phyloP scores from a whole-genome alignment of 208 protist species.

The Trypanosoma platydactyli region DNA sequence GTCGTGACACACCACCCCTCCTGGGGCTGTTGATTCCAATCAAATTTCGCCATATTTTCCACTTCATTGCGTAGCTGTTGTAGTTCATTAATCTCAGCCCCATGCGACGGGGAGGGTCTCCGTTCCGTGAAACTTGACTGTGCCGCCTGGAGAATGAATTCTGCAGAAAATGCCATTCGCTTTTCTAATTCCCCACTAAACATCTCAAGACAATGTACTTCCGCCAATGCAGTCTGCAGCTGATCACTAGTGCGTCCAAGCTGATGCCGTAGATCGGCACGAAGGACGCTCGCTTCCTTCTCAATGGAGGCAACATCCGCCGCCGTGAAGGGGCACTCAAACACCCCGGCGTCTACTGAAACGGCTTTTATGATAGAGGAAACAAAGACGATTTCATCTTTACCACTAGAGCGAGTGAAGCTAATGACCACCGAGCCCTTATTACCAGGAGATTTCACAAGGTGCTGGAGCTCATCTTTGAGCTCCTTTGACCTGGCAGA shows the following conservation, averaged over 20 bases:
- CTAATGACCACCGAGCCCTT: not conserved
- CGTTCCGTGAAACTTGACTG: not conserved
- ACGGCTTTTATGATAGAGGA: constrained; percentile 22
- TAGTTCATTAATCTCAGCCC: not conserved
- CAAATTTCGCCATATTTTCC: not conserved
- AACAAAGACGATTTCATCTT: constrained; percentile 16
- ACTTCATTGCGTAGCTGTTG: constrained; percentile 8
- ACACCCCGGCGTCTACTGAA: constrained; percentile 5
- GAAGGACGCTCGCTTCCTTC: not conserved
- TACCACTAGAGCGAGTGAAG: constrained; percentile 1
- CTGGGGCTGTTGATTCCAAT: constrained; percentile 6
- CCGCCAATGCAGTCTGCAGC: not conserved
- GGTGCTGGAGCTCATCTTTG: constrained; percentile 13
- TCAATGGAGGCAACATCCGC: constrained; percentile 18
- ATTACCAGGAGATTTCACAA: not conserved
- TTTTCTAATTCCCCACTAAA: constrained; percentile 22
- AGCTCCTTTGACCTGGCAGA: constrained; percentile 15
- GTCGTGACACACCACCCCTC: constrained; percentile 28
- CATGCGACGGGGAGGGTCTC: not conserved
- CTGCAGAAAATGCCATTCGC: constrained; percentile 8
- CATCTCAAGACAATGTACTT: constrained; percentile 14
- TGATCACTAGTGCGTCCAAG: constrained; percentile 5
- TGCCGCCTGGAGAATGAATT: constrained; percentile 8
- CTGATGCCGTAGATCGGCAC: constrained; percentile 9
- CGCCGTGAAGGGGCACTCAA: constrained; percentile 18